phyloP scores from a whole-genome alignment of 768 basidiomycete genomes.

The Agaricus bisporus region DNA sequence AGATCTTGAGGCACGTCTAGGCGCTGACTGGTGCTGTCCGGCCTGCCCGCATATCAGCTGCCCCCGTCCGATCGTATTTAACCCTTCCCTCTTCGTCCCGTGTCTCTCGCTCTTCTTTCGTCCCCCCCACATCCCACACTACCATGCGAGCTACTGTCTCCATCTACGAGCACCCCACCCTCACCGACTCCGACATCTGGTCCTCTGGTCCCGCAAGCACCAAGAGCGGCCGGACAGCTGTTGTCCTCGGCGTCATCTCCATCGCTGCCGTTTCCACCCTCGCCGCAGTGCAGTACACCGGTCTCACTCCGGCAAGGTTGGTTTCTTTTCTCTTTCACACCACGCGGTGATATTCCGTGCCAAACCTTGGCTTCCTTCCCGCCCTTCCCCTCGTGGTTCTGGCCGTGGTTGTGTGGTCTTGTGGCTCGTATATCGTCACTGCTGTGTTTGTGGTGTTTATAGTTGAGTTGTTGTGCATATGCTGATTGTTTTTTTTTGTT shows the following conservation, averaged over 20 bases:
- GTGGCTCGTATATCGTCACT: not conserved
- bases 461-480: not conserved
- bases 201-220: conserved; percentile 20
- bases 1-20: conserved; percentile 4
- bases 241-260: conserved; percentile 26
- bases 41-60: not conserved
- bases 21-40: not conserved
- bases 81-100: not conserved
- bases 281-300: conserved; percentile 25
- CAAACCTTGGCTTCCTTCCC: not conserved
- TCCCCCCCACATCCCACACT: not conserved
- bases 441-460: not conserved
- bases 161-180: conserved; percentile 33
- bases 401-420: not conserved
- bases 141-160: conserved; percentile 31
- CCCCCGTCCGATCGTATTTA: not conserved
- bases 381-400: not conserved
- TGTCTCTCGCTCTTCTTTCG: conserved; percentile 2
- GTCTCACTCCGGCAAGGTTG: conserved; percentile 22
- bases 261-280: conserved; percentile 25
- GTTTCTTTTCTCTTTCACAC: conserved; percentile 10
- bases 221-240: conserved; percentile 17
- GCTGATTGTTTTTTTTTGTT: not conserved
- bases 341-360: not conserved
- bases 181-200: conserved; percentile 35